phyloP scores from a whole-genome alignment of 257 asterid species.

The Fraxinus excelsior region DNA sequence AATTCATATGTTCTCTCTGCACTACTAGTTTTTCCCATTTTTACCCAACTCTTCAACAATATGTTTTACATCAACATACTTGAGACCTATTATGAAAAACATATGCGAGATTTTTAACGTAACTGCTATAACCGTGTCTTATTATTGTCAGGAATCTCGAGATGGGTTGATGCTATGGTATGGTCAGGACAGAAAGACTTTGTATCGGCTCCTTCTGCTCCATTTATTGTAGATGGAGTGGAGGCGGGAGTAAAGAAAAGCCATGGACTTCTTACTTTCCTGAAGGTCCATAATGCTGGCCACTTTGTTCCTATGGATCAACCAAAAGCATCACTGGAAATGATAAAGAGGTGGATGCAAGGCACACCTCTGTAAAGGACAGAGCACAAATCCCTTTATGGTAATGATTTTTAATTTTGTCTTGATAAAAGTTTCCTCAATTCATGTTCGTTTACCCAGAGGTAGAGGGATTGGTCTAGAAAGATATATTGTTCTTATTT shows the following conservation, averaged over 20 bases:
- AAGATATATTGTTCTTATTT: no score
- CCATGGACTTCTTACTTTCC: slow-evolving; percentile 61
- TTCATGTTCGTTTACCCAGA: neutral
- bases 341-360: slow-evolving; percentile 67
- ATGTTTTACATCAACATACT: neutral
- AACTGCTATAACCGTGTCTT: neutral
- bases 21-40: no score
- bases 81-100: neutral
- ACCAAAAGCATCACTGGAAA: slow-evolving; percentile 60
- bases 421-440: neutral
- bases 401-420: no score
- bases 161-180: slow-evolving; percentile 66
- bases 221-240: slow-evolving; percentile 51
- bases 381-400: neutral
- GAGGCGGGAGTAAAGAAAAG: slow-evolving; percentile 54
- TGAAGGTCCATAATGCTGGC: slow-evolving; percentile 69
- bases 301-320: slow-evolving; percentile 93
- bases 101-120: neutral
- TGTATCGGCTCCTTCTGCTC: slow-evolving; percentile 34
- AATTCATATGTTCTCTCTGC: no score
- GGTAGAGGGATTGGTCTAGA: no score
- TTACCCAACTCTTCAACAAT: no score
- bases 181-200: slow-evolving; percentile 61
- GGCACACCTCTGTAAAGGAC: slow-evolving; percentile 25
- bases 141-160: slow-evolving; percentile 57